Evolutionary conservation across 164 flowering plant species (phyloP).

Genomic region (Magnolia officinalis): DNA sequence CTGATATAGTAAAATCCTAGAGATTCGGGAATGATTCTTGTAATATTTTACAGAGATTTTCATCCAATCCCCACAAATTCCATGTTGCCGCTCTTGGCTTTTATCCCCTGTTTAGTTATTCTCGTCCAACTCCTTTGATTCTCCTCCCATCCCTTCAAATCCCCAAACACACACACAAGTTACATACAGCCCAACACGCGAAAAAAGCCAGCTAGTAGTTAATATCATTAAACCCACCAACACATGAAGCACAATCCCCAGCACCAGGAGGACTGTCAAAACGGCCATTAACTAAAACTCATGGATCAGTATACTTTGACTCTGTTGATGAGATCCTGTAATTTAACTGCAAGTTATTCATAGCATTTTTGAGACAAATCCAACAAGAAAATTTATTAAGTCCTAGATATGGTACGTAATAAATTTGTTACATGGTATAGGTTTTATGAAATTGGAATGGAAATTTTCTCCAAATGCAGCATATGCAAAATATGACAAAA

Average conservation of each 20-base stretch:
- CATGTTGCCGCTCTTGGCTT: too few relatives aligned
- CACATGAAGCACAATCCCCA: conserved; percentile 97
- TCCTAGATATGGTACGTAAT: background rate
- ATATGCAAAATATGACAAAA: too few relatives aligned
- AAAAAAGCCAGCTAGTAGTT: background rate
- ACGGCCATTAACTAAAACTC: conserved; percentile 86
- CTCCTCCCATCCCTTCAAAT: too few relatives aligned
- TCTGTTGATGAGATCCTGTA: conserved; percentile 73
- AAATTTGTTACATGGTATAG: background rate
- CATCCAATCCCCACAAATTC: too few relatives aligned
- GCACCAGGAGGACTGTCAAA: conserved; percentile 99
- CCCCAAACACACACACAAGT: too few relatives aligned
- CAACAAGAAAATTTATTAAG: background rate
- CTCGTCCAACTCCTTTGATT: too few relatives aligned
- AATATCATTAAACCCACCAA: conserved; percentile 52
- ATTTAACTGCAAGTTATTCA: conserved; percentile 8
- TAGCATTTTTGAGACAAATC: background rate
- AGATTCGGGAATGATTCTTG: too few relatives aligned
- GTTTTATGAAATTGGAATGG: background rate
- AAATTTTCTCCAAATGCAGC: too few relatives aligned
- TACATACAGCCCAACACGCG: too few relatives aligned
- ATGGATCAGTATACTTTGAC: conserved; percentile 64
- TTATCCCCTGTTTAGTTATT: too few relatives aligned
- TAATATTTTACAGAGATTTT: too few relatives aligned
- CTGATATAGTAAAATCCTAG: too few relatives aligned